A percentile compares a stretch with the other conserved stretches of the same genome.
phyloP scores from a whole-genome alignment of 2,329 filamentous ascomycete species.

The Fusarium odoratissimum region DNA sequence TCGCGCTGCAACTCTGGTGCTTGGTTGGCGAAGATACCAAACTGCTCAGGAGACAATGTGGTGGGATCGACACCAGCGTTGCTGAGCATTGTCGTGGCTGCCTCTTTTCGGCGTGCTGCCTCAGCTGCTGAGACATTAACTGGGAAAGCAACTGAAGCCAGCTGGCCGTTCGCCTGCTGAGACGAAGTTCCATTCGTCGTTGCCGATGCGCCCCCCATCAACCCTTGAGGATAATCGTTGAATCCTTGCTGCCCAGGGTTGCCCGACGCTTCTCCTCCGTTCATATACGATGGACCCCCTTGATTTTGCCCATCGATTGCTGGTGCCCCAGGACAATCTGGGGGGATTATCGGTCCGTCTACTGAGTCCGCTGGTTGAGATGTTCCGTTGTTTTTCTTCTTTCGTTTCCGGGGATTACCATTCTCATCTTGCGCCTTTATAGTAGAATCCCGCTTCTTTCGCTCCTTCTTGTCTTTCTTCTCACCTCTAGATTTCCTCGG shows the following conservation, averaged over 20 bases:
- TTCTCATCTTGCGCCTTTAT: constrained; percentile 41
- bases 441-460: constrained; percentile 37
- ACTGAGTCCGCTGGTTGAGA: constrained; percentile 22
- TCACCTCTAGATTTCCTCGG: constrained; percentile 47
- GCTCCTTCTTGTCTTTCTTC: constrained; percentile 44
- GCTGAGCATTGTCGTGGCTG: constrained; percentile 60
- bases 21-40: constrained; percentile 70
- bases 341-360: constrained; percentile 24
- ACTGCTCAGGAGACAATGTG: constrained; percentile 65
- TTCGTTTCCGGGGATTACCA: constrained; percentile 45
- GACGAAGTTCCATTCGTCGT: constrained; percentile 19
- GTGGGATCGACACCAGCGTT: constrained; percentile 62
- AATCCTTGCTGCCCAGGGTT: constrained; percentile 13
- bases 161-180: constrained; percentile 15
- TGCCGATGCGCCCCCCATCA: constrained; percentile 19
- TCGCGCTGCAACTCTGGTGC: constrained; percentile 65
- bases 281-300: constrained; percentile 10
- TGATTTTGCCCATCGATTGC: constrained; percentile 15
- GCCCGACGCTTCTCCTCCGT: constrained; percentile 7
- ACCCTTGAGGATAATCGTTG: constrained; percentile 30
- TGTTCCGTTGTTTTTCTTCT: constrained; percentile 44
- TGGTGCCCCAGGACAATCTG: constrained; percentile 21
- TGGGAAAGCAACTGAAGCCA: constrained; percentile 35
- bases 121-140: constrained; percentile 58
- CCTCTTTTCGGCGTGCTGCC: constrained; percentile 61